These are phyloP conservation scores for Phragmites australis DNA, from an alignment of 176 grass and related monocot species.

Conservation along the genomic window DNA sequence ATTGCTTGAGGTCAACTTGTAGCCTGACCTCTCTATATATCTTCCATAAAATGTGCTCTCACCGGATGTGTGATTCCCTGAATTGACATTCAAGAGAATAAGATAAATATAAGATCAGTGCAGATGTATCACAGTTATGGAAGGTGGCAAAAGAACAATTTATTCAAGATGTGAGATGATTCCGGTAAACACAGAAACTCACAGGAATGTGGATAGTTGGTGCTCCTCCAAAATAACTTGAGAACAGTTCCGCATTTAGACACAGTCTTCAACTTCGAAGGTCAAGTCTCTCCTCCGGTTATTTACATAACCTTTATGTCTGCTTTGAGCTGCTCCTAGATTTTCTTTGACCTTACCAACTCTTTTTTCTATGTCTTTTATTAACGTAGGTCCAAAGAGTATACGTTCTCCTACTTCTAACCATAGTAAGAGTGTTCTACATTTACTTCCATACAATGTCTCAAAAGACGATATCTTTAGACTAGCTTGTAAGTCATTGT, in stretches of 20 bases:
- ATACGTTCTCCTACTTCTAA: too few species aligned
- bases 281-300: too few species aligned
- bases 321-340: too few species aligned
- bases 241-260: slow-evolving; percentile 94
- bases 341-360: too few species aligned
- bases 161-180: slow-evolving; percentile 13
- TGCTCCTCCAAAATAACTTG: slow-evolving; percentile 88
- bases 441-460: too few species aligned
- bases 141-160: slow-evolving; percentile 22
- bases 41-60: slow-evolving; percentile 90
- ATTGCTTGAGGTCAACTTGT: slow-evolving; percentile 87
- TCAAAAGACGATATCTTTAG: too few species aligned
- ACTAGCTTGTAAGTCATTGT: too few species aligned
- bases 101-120: slow-evolving; percentile 21
- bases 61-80: slow-evolving; percentile 96
- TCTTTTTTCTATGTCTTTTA: too few species aligned
- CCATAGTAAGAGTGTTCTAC: too few species aligned
- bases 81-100: slow-evolving; percentile 33
- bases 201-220: slow-evolving; percentile 96
- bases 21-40: slow-evolving; percentile 94
- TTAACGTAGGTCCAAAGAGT: too few species aligned
- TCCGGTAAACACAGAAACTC: slow-evolving; percentile 46
- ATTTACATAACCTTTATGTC: too few species aligned
- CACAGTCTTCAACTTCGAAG: too few species aligned
- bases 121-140: slow-evolving; percentile 10